phyloP scores from a whole-genome alignment of 768 basidiomycete species.

The Tricholoma sp. region DNA sequence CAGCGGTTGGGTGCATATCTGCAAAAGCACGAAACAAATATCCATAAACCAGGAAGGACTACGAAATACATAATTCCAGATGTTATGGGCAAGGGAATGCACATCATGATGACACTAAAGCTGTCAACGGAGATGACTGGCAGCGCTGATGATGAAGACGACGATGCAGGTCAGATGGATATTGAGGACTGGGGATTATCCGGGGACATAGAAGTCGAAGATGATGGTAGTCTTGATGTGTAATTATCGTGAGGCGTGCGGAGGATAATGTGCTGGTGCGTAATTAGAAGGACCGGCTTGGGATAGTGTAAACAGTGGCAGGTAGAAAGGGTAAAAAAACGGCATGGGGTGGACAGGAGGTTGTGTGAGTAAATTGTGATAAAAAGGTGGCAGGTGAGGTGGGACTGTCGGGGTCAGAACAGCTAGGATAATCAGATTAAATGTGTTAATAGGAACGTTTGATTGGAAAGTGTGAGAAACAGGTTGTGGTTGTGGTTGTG shows the following conservation, averaged over 20 bases:
- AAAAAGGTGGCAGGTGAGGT: not conserved
- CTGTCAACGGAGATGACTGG: not conserved
- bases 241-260: not conserved
- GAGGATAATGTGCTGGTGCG: not conserved
- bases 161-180: not conserved
- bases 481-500: not conserved
- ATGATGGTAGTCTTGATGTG: constrained; percentile 2
- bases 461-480: not conserved
- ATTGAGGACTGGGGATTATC: not conserved
- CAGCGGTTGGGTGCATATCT: constrained; percentile 10
- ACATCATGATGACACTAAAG: not conserved
- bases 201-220: not conserved
- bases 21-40: constrained; percentile 9
- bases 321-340: not conserved
- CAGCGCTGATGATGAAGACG: not conserved
- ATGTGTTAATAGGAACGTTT: not conserved
- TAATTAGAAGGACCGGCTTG: not conserved
- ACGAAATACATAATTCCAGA: constrained; percentile 1
- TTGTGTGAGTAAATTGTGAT: not conserved
- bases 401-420: not conserved
- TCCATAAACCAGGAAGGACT: not conserved
- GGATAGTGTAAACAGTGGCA: not conserved
- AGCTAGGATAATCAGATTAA: too few relatives aligned
- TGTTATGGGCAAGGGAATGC: not conserved
- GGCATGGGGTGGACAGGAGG: not conserved